phyloP scores from a whole-genome alignment of 768 basidiomycete species.

The Tricholoma flavovirens region DNA sequence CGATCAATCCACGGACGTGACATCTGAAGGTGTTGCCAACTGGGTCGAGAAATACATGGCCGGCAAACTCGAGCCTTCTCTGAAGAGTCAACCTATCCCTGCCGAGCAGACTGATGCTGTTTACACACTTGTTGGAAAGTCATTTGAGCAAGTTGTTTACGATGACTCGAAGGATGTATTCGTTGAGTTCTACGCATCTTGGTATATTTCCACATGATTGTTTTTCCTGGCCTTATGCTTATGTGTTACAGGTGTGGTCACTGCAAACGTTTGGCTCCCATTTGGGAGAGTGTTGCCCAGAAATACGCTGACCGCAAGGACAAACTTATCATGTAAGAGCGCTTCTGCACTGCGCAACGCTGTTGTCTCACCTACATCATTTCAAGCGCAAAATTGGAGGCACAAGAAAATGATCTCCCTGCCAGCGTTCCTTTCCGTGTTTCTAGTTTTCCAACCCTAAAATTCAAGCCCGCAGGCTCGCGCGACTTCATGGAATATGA shows the following conservation, averaged over 20 bases:
- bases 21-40: conserved; percentile 47
- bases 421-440: conserved; percentile 83
- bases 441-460: conserved; percentile 88
- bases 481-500: conserved; percentile 88
- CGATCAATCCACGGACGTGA: conserved; percentile 60
- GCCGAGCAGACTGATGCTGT: conserved; percentile 79
- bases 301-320: conserved; percentile 74
- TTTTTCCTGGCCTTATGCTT: not conserved
- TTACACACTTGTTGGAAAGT: conserved; percentile 77
- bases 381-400: conserved; percentile 88
- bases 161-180: conserved; percentile 93
- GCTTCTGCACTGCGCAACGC: not conserved
- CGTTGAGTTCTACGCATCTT: conserved; percentile 94
- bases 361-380: conserved; percentile 10
- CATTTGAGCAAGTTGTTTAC: conserved; percentile 81
- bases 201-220: conserved; percentile 46
- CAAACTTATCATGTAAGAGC: conserved; percentile 67
- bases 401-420: conserved; percentile 94
- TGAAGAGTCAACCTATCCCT: conserved; percentile 90
- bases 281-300: conserved; percentile 87
- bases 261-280: conserved; percentile 96
- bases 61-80: conserved; percentile 70
- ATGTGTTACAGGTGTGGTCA: conserved; percentile 68
- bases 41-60: conserved; percentile 63
- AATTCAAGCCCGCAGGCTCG: conserved; percentile 90